These are phyloP conservation scores for Tolypocladium album DNA, from an alignment of 2,329 filamentous ascomycete genomes.

Conservation along the genomic window DNA sequence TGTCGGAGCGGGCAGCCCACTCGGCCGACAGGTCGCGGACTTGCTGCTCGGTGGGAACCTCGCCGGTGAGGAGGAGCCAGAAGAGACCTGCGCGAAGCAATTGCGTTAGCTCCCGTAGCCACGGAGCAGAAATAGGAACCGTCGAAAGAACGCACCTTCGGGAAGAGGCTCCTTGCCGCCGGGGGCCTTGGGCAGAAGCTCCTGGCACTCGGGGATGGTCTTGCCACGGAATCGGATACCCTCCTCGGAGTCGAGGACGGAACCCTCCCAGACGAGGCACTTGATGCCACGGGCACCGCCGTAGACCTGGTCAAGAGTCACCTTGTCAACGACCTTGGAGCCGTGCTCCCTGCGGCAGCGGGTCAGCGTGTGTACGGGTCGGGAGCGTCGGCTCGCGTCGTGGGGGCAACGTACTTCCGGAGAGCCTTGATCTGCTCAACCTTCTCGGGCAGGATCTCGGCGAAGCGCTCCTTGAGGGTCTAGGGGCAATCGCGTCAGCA, in stretches of 20 bases:
- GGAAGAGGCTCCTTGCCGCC: conserved; percentile 95
- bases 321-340: conserved; percentile 90
- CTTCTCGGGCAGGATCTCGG: conserved; percentile 89
- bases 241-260: conserved; percentile 95
- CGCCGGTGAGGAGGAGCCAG: conserved; percentile 97
- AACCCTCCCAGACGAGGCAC: conserved; percentile 96
- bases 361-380: conserved; percentile 1
- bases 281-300: conserved; percentile 99
- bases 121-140: background rate
- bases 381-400: background rate
- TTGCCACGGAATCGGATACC: conserved; percentile 99
- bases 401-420: conserved; percentile 59
- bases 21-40: conserved; percentile 96
- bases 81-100: conserved; percentile 60
- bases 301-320: conserved; percentile 98
- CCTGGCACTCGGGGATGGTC: conserved; percentile 98
- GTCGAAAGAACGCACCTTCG: conserved; percentile 50
- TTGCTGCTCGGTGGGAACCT: conserved; percentile 96
- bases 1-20: conserved; percentile 93
- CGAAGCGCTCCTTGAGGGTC: conserved; percentile 98
- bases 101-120: background rate
- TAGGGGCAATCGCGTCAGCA: conserved; percentile 23
- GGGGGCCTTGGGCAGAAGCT: conserved; percentile 92
- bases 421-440: conserved; percentile 99
- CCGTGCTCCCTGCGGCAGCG: conserved; percentile 66